Percentiles rank a stretch among this genome's conserved stretches.
These are phyloP conservation scores for Lentinula sp. DNA, from an alignment of 768 basidiomycete genomes.

Conservation along the genomic window DNA sequence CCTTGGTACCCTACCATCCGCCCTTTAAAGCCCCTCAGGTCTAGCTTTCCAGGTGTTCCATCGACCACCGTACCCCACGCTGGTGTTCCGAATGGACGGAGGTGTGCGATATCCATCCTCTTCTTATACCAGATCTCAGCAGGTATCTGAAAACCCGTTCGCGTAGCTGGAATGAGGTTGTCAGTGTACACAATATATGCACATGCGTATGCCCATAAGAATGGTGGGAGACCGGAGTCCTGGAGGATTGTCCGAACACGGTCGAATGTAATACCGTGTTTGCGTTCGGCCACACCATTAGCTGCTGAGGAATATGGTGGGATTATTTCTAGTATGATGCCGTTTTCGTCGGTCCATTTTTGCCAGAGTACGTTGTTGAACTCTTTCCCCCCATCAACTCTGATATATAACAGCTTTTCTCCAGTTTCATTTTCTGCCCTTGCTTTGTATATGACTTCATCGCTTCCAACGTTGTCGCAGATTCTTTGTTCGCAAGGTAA, in stretches of 20 bases:
- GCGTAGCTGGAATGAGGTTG: neutral
- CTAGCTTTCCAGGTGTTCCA: neutral
- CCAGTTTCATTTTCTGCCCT: neutral
- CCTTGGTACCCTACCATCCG: neutral
- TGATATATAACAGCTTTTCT: neutral
- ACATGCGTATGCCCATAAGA: neutral
- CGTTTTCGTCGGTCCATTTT: neutral
- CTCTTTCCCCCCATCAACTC: neutral
- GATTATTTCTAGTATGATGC: neutral
- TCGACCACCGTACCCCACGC: neutral
- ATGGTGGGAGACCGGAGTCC: neutral
- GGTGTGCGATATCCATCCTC: neutral
- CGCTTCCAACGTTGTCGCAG: no score
- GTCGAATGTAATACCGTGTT: no score
- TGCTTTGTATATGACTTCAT: neutral
- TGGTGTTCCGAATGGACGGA: neutral
- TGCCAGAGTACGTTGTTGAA: neutral
- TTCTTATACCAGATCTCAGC: neutral
- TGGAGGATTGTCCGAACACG: no score
- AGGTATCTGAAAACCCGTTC: neutral
- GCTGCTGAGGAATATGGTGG: no score
- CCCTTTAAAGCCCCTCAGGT: neutral
- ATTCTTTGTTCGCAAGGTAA: no score
- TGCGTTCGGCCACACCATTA: no score
- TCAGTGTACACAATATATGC: slow-evolving; percentile 3